These are phyloP conservation scores for Phytopythium helicoides DNA, from an alignment of 352 stramenopile genomes.

Conservation along the genomic window DNA sequence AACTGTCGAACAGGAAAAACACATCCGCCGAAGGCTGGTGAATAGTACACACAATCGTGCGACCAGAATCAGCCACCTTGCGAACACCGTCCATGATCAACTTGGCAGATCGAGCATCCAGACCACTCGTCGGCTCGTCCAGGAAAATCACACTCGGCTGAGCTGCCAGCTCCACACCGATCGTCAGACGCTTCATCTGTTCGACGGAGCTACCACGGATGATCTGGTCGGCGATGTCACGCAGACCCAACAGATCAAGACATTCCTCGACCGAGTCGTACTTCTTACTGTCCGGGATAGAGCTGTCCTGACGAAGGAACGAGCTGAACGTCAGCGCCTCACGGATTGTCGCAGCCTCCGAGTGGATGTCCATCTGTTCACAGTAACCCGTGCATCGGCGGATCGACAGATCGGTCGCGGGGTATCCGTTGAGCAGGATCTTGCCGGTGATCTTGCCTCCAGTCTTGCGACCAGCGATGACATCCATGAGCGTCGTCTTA, in stretches of 20 bases:
- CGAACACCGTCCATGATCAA: background rate
- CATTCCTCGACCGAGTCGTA: slow-evolving; percentile 19
- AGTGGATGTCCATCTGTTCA: too few relatives aligned
- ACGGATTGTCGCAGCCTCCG: too few relatives aligned
- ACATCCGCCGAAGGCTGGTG: too few relatives aligned
- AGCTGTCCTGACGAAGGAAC: slow-evolving; percentile 42
- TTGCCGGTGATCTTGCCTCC: slow-evolving; percentile 72
- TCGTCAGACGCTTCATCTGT: too few relatives aligned
- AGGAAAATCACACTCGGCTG: too few relatives aligned
- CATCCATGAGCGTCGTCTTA: slow-evolving; percentile 71
- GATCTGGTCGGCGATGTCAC: too few relatives aligned
- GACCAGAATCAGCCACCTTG: background rate
- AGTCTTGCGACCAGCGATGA: slow-evolving; percentile 89
- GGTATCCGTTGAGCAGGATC: slow-evolving; percentile 80
- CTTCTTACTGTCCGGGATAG: slow-evolving; percentile 19
- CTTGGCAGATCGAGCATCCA: background rate
- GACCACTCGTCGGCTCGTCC: too few relatives aligned
- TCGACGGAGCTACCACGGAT: too few relatives aligned
- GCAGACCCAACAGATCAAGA: too few relatives aligned
- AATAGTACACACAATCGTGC: background rate
- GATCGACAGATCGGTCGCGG: slow-evolving; percentile 24
- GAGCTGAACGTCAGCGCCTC: slow-evolving; percentile 54
- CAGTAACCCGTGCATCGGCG: too few relatives aligned
- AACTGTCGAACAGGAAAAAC: too few relatives aligned
- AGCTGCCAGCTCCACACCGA: too few relatives aligned